Evolutionary conservation across 2,329 filamentous ascomycete species (phyloP), one percentile per base, ranked within the genome.

Genomic region (Teratosphaeria pseudoeucalypti): DNA sequence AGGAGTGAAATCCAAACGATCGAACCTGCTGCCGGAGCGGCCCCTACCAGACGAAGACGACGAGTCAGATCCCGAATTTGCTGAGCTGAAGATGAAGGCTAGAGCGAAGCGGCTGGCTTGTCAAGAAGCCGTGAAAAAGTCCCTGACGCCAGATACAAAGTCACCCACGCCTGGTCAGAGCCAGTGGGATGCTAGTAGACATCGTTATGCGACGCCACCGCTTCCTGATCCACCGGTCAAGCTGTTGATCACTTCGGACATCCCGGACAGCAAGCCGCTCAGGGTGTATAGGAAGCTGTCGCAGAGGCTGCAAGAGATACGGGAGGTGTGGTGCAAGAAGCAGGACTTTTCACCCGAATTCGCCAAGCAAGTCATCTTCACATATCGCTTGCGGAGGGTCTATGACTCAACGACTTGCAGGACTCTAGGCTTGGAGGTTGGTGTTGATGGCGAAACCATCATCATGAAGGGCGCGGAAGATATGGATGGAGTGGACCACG

Each of bases 381-480:
- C 89, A 0, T 96, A 89, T 86, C 86, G 85, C 63, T 81, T 83
- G 29, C 83, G 83, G 60, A 83, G 84, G 61, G 74, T 96, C 2
- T 96, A 88, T 70, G 84, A 88, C 64, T 81, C 82, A n/a, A 89
- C 88, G 5, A 92, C 87, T 1, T 86, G 89, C 60, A 79, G 80
- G 57, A 85, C 82, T 55, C 75, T 95, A 6, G 85, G 85, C 6
- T 81, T 94, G 54, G 75, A 76, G 32, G 67, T 79, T 2, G 76
- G 79, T 57, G 65, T 68, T 1, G 68, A 74, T 34, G 75, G 78
- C 0, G 71, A 66, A 43, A 54, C 53, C 12, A 67, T 76, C 16
- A 70, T 67, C 19, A 66, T 73, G 58, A 72, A 78, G 2, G 79
- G 81, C 29, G 64, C 64, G 32, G 79, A 81, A 27, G 78, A 79